Percentiles rank a stretch among this genome's conserved stretches.
These are phyloP conservation scores for Penicillium tannophilum DNA, from an alignment of 495 filamentous ascomycete genomes.

Conservation along the genomic window DNA sequence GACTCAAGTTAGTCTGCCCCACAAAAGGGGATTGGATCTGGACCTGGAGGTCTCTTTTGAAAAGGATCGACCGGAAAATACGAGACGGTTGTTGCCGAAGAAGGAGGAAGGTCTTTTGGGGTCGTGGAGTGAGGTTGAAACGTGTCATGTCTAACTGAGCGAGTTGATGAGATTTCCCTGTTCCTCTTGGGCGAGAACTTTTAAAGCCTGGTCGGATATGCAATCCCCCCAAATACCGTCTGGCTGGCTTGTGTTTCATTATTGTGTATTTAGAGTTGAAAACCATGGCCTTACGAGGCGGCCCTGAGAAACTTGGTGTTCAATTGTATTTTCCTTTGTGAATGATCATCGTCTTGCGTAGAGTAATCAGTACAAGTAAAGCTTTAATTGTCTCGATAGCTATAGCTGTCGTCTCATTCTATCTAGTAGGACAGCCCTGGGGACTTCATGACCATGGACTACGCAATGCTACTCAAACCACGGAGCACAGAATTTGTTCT, in stretches of 20 bases:
- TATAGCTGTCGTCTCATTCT: too few species aligned
- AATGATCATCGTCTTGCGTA: neutral
- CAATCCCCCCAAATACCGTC: conserved; percentile 17
- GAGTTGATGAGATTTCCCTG: conserved; percentile 29
- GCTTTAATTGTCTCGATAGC: neutral
- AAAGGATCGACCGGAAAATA: neutral
- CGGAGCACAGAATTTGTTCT: too few species aligned
- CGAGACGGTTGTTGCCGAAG: neutral
- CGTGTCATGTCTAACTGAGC: conserved; percentile 26
- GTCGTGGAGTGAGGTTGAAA: neutral
- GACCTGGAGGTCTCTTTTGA: neutral
- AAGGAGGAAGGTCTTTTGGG: neutral
- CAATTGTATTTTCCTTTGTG: conserved; percentile 47
- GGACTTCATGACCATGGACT: too few species aligned
- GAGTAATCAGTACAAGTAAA: neutral
- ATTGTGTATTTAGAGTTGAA: conserved; percentile 55
- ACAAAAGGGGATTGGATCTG: conserved; percentile 4
- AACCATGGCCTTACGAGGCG: conserved; percentile 30
- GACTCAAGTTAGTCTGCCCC: neutral
- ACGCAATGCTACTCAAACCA: too few species aligned
- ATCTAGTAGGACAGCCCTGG: too few species aligned
- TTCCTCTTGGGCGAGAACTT: conserved; percentile 10
- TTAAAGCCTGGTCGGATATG: conserved; percentile 34
- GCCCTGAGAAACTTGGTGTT: conserved; percentile 29
- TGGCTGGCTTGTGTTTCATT: conserved; percentile 48